These are phyloP conservation scores for Cytospora chrysosperma DNA, from an alignment of 2,329 filamentous ascomycete species.

Conservation along the genomic window DNA sequence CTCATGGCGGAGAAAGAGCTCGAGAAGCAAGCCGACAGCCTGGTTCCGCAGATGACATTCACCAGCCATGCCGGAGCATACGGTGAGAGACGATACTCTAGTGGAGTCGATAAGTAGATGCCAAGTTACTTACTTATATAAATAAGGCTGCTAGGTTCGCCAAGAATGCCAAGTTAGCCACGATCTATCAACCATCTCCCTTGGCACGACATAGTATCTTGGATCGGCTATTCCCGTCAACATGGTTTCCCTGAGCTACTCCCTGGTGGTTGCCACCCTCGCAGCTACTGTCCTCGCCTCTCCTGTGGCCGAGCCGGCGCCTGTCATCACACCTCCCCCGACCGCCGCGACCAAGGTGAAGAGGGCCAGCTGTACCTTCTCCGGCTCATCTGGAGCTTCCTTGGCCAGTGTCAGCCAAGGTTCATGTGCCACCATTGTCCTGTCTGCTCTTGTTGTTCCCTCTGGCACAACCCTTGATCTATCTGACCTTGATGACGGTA, in stretches of 20 bases:
- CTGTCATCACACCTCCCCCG: slow-evolving; percentile 15
- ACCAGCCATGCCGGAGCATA: background rate
- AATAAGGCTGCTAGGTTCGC: slow-evolving; percentile 10
- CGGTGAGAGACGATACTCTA: background rate
- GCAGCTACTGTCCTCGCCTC: slow-evolving; percentile 7
- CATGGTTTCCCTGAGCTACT: background rate
- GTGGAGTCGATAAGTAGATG: background rate
- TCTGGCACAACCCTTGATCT: slow-evolving; percentile 58
- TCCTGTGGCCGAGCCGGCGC: slow-evolving; percentile 9
- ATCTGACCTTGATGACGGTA: slow-evolving; percentile 48
- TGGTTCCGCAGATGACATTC: background rate
- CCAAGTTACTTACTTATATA: background rate
- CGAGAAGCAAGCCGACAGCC: background rate
- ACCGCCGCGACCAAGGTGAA: slow-evolving; percentile 1
- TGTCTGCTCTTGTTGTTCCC: slow-evolving; percentile 53
- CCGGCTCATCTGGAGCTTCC: slow-evolving; percentile 38
- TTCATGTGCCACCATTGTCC: slow-evolving; percentile 51
- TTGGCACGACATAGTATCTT: slow-evolving; percentile 7
- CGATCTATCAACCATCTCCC: background rate
- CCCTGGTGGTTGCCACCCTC: slow-evolving; percentile 6
- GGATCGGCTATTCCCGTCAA: background rate
- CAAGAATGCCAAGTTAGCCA: slow-evolving; percentile 2
- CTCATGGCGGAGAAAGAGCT: background rate
- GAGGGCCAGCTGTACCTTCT: slow-evolving; percentile 50
- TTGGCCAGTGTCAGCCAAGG: slow-evolving; percentile 46